Conservation (phyloP, 2,329 filamentous ascomycete genomes). For the Triangularia setosa region DNA sequence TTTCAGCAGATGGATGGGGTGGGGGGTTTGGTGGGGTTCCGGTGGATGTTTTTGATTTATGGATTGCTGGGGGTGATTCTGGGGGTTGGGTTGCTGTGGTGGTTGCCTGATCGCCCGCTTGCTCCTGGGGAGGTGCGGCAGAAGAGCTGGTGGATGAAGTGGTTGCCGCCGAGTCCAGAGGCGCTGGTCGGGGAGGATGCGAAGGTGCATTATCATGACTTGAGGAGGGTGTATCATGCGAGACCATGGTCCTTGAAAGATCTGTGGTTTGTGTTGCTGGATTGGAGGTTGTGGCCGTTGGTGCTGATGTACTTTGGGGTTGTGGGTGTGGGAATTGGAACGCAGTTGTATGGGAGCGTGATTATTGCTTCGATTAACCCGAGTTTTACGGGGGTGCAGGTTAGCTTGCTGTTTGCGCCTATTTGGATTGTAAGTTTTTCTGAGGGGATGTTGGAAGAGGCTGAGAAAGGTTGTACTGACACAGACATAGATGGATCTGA, state of each 20-base stretch:
- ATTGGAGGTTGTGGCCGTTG: constrained; percentile 87
- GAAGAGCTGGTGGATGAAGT: constrained; percentile 53
- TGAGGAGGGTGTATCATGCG: constrained; percentile 74
- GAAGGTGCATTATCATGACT: constrained; percentile 74
- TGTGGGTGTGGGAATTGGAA: constrained; percentile 86
- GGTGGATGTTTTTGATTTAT: constrained; percentile 91
- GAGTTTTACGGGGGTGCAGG: constrained; percentile 64
- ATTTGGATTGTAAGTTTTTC: constrained; percentile 75
- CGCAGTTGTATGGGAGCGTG: constrained; percentile 81
- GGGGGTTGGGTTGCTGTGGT: constrained; percentile 75
- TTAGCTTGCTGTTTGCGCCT: constrained; percentile 81
- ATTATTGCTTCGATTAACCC: constrained; percentile 80
- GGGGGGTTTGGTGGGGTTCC: constrained; percentile 73
- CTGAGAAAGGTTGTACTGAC: constrained; percentile 8
- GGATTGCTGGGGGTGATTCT: constrained; percentile 70
- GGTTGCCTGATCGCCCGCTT: constrained; percentile 80
- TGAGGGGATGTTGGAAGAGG: not conserved
- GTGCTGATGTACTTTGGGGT: constrained; percentile 93
- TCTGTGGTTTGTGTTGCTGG: constrained; percentile 65
- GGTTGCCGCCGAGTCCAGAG: constrained; percentile 65
- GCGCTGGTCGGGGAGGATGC: constrained; percentile 75
- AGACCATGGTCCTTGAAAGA: constrained; percentile 70
- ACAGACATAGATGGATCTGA: constrained; percentile 69
- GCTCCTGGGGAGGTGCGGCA: constrained; percentile 62
- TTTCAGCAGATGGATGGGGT: constrained; percentile 87